These are phyloP conservation scores for Aegilops tauschii DNA, from an alignment of 176 grass and related monocot species.

Conservation along the genomic window DNA sequence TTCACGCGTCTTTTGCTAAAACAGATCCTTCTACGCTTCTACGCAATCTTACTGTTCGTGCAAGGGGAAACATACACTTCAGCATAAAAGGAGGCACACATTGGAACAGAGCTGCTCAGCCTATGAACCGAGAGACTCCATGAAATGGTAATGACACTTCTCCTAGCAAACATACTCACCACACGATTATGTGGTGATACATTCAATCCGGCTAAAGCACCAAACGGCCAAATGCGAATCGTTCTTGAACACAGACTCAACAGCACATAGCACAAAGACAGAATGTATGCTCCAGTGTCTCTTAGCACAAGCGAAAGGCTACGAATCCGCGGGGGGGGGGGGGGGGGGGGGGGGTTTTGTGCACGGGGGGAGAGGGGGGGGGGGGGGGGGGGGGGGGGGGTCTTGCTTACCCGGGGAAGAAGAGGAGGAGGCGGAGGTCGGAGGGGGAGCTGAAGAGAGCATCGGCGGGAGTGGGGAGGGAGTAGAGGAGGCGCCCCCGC, in stretches of 20 bases:
- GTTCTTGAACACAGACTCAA: not conserved
- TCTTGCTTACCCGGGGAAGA: constrained; percentile 30
- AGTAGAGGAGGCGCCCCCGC: not conserved
- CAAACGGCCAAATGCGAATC: not conserved
- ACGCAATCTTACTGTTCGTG: not conserved
- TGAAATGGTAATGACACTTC: not conserved
- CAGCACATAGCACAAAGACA: not conserved
- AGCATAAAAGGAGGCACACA: not conserved
- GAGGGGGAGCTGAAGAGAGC: constrained; percentile 1
- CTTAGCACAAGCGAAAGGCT: not conserved
- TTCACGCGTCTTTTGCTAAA: not conserved
- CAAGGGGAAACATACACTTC: not conserved
- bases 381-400: not conserved
- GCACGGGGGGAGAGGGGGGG: not conserved
- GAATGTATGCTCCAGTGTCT: not conserved
- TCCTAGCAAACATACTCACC: not conserved
- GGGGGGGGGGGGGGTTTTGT: not conserved
- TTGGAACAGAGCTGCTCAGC: not conserved
- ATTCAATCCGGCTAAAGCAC: not conserved
- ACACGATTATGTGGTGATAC: not conserved
- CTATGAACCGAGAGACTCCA: not conserved
- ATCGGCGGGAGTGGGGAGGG: not conserved
- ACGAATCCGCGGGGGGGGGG: not conserved
- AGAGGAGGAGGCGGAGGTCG: not conserved
- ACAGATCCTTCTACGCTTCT: not conserved